Base-by-base conservation (phyloP, 768 basidiomycete species). In the Lanmaoa rubissima region DNA sequence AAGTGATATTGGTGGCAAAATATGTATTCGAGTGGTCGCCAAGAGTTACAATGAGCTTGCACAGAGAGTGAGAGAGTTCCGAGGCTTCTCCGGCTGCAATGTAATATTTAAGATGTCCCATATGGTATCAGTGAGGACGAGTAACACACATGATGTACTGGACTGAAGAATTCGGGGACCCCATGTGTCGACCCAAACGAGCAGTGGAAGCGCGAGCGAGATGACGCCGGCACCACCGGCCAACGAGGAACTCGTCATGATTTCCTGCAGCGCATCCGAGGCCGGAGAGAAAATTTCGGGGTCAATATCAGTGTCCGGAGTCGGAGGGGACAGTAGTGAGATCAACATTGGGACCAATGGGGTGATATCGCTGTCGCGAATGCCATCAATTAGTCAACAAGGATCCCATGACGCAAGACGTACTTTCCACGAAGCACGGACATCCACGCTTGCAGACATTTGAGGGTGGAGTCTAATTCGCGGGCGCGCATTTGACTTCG, bases 11-110 rank as follows among this genome's bases (percentile, higher is more conserved):
- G 7, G 79, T 65, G 6, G 92, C 88, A 52, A 94, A 76, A 72
- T 91, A 94, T 14, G 79, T 73, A 1, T 87, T 83, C 2, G 92
- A 94, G 69, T 95, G 94, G 59, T 97, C 94, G 0, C 93, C 90
- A 1, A 96, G 72, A 0, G 90, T 88, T 0, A 82, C 82, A 6
- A 96, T 76, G 14, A 97, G 79, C 68, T 92, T 92, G 74, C 89
- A 92, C 6, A 94, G 69, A 0, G 88, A 88, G 61, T 83, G 85
- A 0, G 89, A 81, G 2, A 83, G 69, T 16, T 85, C 82, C 24
- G 82, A 79, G 4, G 82, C 75, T 65, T 48, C 61, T 24, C 50
- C 52, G 24, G 52, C 71, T 72, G 48, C 3, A 39, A 51, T 24
- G 5, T 59, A 1, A n/a, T 19, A 16, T 57, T 7, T 42, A 13